Evolutionary conservation across 1,284 basidiomycete species (phyloP), one percentile per base, ranked within the genome.

Genomic region (Trichosporon ovoides): DNA sequence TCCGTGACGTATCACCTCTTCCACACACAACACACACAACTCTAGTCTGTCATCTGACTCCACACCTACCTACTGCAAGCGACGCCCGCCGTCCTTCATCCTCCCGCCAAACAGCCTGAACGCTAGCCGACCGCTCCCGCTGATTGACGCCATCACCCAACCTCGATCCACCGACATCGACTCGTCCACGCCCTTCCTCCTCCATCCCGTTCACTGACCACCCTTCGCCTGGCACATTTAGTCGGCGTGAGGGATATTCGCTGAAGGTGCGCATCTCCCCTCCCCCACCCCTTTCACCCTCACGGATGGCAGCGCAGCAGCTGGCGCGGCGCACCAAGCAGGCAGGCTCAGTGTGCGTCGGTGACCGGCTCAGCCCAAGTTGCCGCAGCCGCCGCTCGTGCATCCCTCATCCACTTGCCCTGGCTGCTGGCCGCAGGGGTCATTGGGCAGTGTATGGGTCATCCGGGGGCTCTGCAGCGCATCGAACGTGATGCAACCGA

Each of bases 141-240:
- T 52, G 34, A 52, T 52, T 52, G 50, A 52, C 50, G 50, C 50
- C 36, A 53, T 38, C 52, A 22, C 28, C 52, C 22, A 14, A 13
- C 14, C 11, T 28, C 38, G 20, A 31, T 9, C 28, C 5, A 31
- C 9, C 28, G 28, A 31, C 28, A 4, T 53, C 52, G 16, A 48
- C 22, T 40, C 20, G 16, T 13, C 40, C 24, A 5, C 7, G n/a
- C 24, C 14, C 6, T 24, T 13, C 22, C 28, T 22, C 43, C 3
- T n/a, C 43, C 28, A n/a, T n/a, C 14, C 22, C 11, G 7, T 22
- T 28, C 28, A 11, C 16, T 3, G 22, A 46, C 43, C 43, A 48
- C 43, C 43, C 24, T 48, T 48, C 43, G 43, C 43, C 24, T 16
- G 43, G 43, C 43, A 48, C 28, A 16, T 22, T 22, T 22, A 48